Base-by-base conservation (phyloP, 371 early-diverging fungal genomes). In the Apophysomyces ossiformis region DNA sequence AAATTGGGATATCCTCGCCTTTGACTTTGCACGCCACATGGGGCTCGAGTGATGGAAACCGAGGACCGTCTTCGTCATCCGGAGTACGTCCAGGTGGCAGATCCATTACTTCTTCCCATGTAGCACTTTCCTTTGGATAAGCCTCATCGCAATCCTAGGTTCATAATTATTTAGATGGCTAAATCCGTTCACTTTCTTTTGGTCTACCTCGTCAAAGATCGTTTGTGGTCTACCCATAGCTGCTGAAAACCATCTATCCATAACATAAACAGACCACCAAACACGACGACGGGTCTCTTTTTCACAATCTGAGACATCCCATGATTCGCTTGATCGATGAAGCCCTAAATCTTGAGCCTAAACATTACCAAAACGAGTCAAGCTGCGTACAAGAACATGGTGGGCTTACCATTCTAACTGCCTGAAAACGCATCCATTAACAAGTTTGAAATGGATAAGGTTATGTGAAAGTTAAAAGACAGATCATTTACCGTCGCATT, bases 291-390 rank as follows among this genome's bases (percentile, higher is more conserved):
- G 71, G 5, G 85, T 76, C 69, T 90, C 87, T 26, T 82, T 79
- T 68, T 90, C 87, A 58, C 81, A 72, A 7, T 73, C 69, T 1
- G 84, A 78, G 32, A 87, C 77, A 63, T 81, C 78, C 79, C 86
- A 83, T 46, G 72, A 73, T 11, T 76, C 74, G 61, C 82, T 82
- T 13, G 85, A 83, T 18, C 90, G 79, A 65, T 90, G 89, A 45
- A 90, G 71, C 16, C 90, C 90, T 61, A 90, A 57, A 70, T 90
- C 89, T 70, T 89, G 87, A 3, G 89, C 89, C 84, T 77, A 66
- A 38, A 38, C 7, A 26, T 26, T 9, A 57, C 16, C 26, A 16
- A 15, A 26, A 26, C 1, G n/a, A 12, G 37, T 45, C 18, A 60
- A 36, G 66, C 47, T 46, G 16, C 46, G 44, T 32, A 15, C 0